Evolutionary conservation across 805 yeast genomes (phyloP).

Genomic region (Nakazawaea anatomiae): DNA sequence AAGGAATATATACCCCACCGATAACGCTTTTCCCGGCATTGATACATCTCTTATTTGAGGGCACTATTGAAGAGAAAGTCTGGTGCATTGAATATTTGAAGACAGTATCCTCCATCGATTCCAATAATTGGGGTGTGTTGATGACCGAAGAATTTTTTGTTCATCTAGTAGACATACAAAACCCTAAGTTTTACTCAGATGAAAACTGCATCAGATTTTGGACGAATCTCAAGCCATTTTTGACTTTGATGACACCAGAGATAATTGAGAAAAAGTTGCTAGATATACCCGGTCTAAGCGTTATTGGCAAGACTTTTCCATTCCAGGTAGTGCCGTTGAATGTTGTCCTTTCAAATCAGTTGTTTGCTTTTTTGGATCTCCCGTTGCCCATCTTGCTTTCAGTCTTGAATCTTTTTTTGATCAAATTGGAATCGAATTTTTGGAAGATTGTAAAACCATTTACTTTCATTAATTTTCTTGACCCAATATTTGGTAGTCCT

Average conservation of each 20-base stretch:
- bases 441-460: slow-evolving; percentile 55
- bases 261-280: slow-evolving; percentile 25
- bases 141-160: slow-evolving; percentile 50
- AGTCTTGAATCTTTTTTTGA: slow-evolving; percentile 40
- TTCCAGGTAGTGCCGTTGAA: slow-evolving; percentile 29
- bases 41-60: slow-evolving; percentile 51
- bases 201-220: slow-evolving; percentile 40
- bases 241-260: slow-evolving; percentile 28
- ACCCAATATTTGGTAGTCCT: slow-evolving; percentile 53
- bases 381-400: slow-evolving; percentile 54
- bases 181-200: slow-evolving; percentile 41
- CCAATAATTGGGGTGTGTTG: slow-evolving; percentile 25
- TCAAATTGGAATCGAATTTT: slow-evolving; percentile 34
- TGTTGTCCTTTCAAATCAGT: slow-evolving; percentile 41
- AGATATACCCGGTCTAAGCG: slow-evolving; percentile 19
- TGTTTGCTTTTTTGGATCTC: slow-evolving; percentile 40
- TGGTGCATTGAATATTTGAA: slow-evolving; percentile 40
- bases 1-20: slow-evolving; percentile 12
- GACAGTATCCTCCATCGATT: slow-evolving; percentile 10
- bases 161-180: slow-evolving; percentile 48
- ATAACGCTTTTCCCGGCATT: slow-evolving; percentile 38
- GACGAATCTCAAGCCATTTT: slow-evolving; percentile 31
- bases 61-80: slow-evolving; percentile 33
- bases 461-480: slow-evolving; percentile 50
- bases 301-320: slow-evolving; percentile 16